These are phyloP conservation scores for Ophiostoma populinum DNA, from an alignment of 2,329 filamentous ascomycete genomes.

Conservation along the genomic window DNA sequence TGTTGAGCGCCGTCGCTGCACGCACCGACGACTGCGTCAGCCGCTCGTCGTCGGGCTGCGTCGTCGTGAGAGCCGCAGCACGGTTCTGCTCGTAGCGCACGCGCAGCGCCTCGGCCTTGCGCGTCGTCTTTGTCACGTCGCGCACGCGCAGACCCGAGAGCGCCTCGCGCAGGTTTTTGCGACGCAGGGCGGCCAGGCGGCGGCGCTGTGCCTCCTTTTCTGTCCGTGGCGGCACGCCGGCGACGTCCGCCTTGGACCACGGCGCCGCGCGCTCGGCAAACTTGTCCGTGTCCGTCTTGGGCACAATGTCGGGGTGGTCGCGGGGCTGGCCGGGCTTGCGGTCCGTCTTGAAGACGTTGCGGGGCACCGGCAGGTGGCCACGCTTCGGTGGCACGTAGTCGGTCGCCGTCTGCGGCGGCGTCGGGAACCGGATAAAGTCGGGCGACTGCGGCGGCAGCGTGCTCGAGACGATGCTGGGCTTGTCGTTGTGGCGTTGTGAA, in stretches of 20 bases:
- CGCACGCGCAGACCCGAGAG: conserved; percentile 52
- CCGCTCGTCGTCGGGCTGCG: conserved; percentile 51
- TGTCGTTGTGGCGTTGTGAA: conserved; percentile 10
- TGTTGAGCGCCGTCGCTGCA: conserved; percentile 29
- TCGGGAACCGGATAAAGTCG: conserved; percentile 67
- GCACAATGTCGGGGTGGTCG: conserved; percentile 9
- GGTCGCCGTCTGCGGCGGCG: conserved; percentile 51
- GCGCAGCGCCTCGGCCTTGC: conserved; percentile 13
- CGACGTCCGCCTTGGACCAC: conserved; percentile 26
- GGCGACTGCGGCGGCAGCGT: conserved; percentile 67
- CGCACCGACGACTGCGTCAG: conserved; percentile 55
- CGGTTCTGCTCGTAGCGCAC: conserved; percentile 30
- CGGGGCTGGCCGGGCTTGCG: conserved; percentile 9
- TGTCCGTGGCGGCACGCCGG: conserved; percentile 20
- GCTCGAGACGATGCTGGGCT: conserved; percentile 4
- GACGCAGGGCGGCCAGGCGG: conserved; percentile 53
- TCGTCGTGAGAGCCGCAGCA: conserved; percentile 34
- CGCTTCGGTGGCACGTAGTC: conserved; percentile 35
- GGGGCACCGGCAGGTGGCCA: conserved; percentile 69
- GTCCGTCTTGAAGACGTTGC: conserved; percentile 49
- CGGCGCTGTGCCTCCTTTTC: conserved; percentile 44
- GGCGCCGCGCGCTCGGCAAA: conserved; percentile 47
- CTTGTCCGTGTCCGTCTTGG: conserved; percentile 39
- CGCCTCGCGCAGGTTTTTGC: conserved; percentile 55
- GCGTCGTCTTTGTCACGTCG: conserved; percentile 29